A percentile compares a stretch with the other conserved stretches of the same genome.
Evolutionary conservation across 805 yeast genomes (phyloP).

Genomic region (Teunomyces cretensis): DNA sequence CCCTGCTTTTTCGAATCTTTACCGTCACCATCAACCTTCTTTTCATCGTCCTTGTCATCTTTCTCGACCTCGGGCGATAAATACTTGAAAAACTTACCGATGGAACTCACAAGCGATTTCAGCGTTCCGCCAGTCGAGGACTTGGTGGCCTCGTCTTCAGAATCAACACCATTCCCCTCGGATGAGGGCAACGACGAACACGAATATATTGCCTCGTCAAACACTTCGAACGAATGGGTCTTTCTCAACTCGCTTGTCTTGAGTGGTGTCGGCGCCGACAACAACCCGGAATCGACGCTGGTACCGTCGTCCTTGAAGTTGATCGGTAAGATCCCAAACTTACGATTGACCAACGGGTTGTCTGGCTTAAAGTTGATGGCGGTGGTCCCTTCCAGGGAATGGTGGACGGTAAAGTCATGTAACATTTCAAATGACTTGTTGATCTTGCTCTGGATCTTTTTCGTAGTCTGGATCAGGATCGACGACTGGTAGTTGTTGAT

Average conservation of each 20-base stretch:
- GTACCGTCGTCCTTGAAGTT: constrained; percentile 20
- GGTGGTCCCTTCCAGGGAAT: constrained; percentile 1
- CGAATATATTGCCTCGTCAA: constrained; percentile 63
- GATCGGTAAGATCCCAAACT: constrained; percentile 43
- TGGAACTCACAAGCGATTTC: constrained; percentile 29
- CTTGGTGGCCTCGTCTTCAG: constrained; percentile 1
- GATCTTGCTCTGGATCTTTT: constrained; percentile 31
- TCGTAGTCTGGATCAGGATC: constrained; percentile 27
- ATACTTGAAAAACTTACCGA: constrained; percentile 37
- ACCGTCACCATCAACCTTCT: neutral
- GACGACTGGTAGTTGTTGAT: constrained; percentile 39
- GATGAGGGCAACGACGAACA: constrained; percentile 23
- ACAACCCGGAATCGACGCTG: constrained; percentile 15
- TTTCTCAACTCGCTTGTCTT: constrained; percentile 41
- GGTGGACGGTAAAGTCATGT: constrained; percentile 26
- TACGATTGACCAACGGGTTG: constrained; percentile 47
- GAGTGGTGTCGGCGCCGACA: constrained; percentile 14
- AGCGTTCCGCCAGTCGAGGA: neutral
- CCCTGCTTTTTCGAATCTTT: neutral
- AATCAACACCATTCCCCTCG: neutral
- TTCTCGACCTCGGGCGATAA: constrained; percentile 31
- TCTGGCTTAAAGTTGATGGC: constrained; percentile 31
- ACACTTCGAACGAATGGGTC: constrained; percentile 60
- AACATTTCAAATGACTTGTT: constrained; percentile 23
- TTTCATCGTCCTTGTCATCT: constrained; percentile 1